phyloP scores from a whole-genome alignment of 306 rosid genomes.

The Sophora flavescens region DNA sequence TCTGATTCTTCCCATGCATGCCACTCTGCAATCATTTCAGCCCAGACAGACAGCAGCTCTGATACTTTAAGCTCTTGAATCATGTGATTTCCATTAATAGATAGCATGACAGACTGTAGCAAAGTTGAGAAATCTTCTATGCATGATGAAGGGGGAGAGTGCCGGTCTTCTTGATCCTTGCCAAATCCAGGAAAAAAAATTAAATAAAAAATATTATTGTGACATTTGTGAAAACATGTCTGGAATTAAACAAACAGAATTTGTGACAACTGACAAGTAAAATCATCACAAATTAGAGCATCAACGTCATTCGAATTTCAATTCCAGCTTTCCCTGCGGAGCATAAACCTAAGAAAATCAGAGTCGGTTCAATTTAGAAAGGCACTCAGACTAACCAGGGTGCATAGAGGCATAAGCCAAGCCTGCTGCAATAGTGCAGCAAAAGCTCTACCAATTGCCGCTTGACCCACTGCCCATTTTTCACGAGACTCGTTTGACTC shows the following conservation, averaged over 20 bases:
- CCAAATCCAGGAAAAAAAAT: conserved; percentile 45
- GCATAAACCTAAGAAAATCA: conserved; percentile 40
- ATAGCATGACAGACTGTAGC: conserved; percentile 65
- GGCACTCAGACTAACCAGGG: conserved; percentile 61
- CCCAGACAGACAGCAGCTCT: conserved; percentile 82
- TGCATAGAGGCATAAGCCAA: conserved; percentile 68
- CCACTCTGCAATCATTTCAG: conserved; percentile 82
- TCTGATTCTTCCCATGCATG: conserved; percentile 92
- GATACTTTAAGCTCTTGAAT: conserved; percentile 74
- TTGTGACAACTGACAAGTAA: conserved; percentile 31
- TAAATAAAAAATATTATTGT: conserved; percentile 11
- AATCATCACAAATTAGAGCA: conserved; percentile 27
- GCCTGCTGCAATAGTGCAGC: conserved; percentile 84
- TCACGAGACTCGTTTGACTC: conserved; percentile 62
- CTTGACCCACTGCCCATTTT: conserved; percentile 64
- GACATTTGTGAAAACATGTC: conserved; percentile 17
- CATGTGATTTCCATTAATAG: conserved; percentile 62
- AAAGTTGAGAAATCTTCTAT: conserved; percentile 78
- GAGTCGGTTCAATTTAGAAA: conserved; percentile 30
- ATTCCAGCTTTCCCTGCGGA: conserved; percentile 1
- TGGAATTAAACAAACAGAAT: not conserved
- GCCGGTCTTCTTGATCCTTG: conserved; percentile 57
- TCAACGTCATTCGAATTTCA: not conserved
- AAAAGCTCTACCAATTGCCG: conserved; percentile 64
- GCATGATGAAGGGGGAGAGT: conserved; percentile 64